Percentiles rank a stretch among this genome's conserved stretches.
Evolutionary conservation across 768 basidiomycete genomes (phyloP).

Genomic region (Naganishia randhawae): DNA sequence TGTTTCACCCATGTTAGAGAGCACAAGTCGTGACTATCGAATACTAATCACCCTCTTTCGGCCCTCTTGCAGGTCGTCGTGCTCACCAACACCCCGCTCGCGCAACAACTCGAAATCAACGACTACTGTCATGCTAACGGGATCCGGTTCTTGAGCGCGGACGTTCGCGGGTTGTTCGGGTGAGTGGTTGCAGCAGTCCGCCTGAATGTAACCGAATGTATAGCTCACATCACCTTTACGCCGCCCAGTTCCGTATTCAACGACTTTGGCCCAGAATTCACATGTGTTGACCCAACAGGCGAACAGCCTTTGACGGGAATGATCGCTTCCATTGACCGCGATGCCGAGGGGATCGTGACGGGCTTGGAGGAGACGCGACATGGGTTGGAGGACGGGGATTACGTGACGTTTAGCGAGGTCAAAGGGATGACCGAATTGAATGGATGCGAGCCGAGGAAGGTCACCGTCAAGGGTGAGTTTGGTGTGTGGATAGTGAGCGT

Average conservation of each 20-base stretch:
- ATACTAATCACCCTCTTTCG: too few species aligned
- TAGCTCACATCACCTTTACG: background rate
- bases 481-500: slow-evolving; percentile 7
- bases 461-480: slow-evolving; percentile 72
- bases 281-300: slow-evolving; percentile 96
- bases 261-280: slow-evolving; percentile 92
- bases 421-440: slow-evolving; percentile 92
- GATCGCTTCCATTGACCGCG: slow-evolving; percentile 83
- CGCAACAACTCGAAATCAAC: slow-evolving; percentile 88
- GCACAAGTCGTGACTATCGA: too few species aligned
- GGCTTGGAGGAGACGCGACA: slow-evolving; percentile 96
- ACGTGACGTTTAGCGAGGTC: slow-evolving; percentile 91
- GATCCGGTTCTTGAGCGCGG: slow-evolving; percentile 84
- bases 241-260: slow-evolving; percentile 79
- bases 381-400: slow-evolving; percentile 97
- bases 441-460: slow-evolving; percentile 81
- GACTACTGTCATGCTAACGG: slow-evolving; percentile 88
- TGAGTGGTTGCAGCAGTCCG: slow-evolving; percentile 50
- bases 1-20: too few species aligned
- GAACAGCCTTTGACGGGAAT: slow-evolving; percentile 90
- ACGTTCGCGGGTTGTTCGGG: slow-evolving; percentile 93
- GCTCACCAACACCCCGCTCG: slow-evolving; percentile 69
- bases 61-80: slow-evolving; percentile 68
- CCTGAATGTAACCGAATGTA: slow-evolving; percentile 20
- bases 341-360: slow-evolving; percentile 84